Evolutionary conservation across 129 eudicot genomes (phyloP), one percentile per base, ranked within the genome.

Genomic region (Ambrosia artemisiifolia): DNA sequence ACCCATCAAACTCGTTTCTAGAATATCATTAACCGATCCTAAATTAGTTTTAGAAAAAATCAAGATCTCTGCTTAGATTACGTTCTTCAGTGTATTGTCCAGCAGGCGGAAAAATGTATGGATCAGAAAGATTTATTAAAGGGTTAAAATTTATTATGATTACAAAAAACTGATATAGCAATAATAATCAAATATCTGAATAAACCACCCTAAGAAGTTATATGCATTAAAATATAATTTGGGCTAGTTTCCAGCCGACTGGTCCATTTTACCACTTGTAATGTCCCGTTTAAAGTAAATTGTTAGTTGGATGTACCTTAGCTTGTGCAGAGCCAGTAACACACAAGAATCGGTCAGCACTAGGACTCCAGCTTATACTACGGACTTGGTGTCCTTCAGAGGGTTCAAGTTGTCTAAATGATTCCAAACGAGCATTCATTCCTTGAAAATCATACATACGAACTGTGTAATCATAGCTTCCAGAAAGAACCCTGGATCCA

Each of bases 371-470:
- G 79, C 99, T 95, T 76, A 95, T 60, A 63, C 88, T 83, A 63
- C 99, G 99, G 43, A 95, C 90, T 95, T 95, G 99, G 80, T 95
- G 97, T 56, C 99, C 99, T 95, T 95, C 99, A 71, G 64, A 90
- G 18, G 99, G 99, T 81, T 95, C 99, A 33, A 95, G 75, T 74
- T 95, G 99, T 84, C 99, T 86, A 74, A 95, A 95, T 11, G 99
- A 90, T 81, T 87, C 84, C 80, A 95, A 79, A 73, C 86, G 96
- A 47, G 97, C 89, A 85, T 95, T 95, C 99, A 95, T 95, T 69
- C 99, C 99, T 86, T 95, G 99, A 68, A 95, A 95, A 57, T 95
- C 99, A 59, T 86, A 95, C 99, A 95, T 90, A 67, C 99, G 95
- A 79, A 95, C 93, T 30, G 94, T 60, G 79, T 95, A 95, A 78